Evolutionary conservation across 2,329 filamentous ascomycete genomes (phyloP).

Genomic region (Alternaria postmessia): DNA sequence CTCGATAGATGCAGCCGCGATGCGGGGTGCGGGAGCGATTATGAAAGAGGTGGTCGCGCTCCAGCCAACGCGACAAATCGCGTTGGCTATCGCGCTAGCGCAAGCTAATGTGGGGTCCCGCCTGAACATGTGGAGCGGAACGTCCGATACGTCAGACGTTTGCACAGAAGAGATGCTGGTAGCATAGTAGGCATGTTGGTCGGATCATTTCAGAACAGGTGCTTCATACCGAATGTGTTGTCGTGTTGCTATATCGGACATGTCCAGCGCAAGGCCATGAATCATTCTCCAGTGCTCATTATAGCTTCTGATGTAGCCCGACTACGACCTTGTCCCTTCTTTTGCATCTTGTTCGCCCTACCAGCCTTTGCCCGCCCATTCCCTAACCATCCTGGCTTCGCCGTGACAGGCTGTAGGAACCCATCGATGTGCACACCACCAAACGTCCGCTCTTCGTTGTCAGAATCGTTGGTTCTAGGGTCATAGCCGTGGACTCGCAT

Average conservation of each 20-base stretch:
- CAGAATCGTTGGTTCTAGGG: constrained; percentile 52
- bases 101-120: background rate
- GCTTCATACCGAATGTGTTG: background rate
- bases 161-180: background rate
- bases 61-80: background rate
- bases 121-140: background rate
- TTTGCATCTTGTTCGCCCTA: constrained; percentile 25
- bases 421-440: constrained; percentile 74
- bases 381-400: constrained; percentile 41
- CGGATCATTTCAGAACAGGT: background rate
- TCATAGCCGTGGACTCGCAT: constrained; percentile 55
- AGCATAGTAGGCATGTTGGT: background rate
- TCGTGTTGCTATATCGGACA: background rate
- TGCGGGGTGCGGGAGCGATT: constrained; percentile 2
- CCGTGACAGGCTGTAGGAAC: constrained; percentile 65
- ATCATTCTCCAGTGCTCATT: background rate
- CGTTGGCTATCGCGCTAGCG: background rate
- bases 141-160: background rate
- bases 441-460: constrained; percentile 58
- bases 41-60: background rate
- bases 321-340: constrained; percentile 5
- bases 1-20: background rate
- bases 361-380: constrained; percentile 33
- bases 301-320: constrained; percentile 1
- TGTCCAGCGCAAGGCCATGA: background rate